phyloP scores from a whole-genome alignment of 1,139 yeast genomes.

The Nakaseomyces nivariensis region DNA sequence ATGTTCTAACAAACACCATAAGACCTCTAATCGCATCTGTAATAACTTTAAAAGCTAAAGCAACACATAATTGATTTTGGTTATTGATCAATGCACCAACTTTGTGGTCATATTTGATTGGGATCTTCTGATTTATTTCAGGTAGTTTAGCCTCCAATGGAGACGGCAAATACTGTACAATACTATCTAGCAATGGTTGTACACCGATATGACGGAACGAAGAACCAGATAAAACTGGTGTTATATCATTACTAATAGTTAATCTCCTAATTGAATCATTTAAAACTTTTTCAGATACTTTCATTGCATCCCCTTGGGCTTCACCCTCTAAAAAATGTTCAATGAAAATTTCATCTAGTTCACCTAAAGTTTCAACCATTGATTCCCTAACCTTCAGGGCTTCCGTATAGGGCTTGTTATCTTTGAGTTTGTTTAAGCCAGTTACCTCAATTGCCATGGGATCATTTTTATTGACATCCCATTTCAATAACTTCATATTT shows the following conservation, averaged over 20 bases:
- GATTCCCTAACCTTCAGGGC: conserved; percentile 59
- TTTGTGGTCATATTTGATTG: conserved; percentile 33
- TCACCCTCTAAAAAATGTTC: conserved; percentile 59
- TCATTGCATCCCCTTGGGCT: conserved; percentile 49
- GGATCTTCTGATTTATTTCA: conserved; percentile 35
- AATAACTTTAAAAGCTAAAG: conserved; percentile 83
- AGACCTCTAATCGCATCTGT: conserved; percentile 78
- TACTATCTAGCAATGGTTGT: conserved; percentile 84
- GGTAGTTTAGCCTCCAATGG: conserved; percentile 62
- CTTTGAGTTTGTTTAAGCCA: conserved; percentile 31
- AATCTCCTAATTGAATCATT: conserved; percentile 51
- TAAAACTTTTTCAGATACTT: conserved; percentile 43
- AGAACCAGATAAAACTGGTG: conserved; percentile 88
- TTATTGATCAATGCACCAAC: conserved; percentile 46
- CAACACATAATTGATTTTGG: conserved; percentile 54
- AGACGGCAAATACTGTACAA: conserved; percentile 68
- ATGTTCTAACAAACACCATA: conserved; percentile 80
- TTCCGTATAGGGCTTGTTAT: conserved; percentile 32
- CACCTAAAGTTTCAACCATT: conserved; percentile 74
- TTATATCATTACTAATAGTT: conserved; percentile 47
- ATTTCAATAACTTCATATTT: conserved; percentile 51
- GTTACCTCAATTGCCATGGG: conserved; percentile 50
- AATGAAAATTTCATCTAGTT: conserved; percentile 64
- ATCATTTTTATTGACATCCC: conserved; percentile 41
- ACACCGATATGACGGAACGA: conserved; percentile 90